phyloP scores from a whole-genome alignment of 768 basidiomycete species.

The Sarcomyxa edulis region DNA sequence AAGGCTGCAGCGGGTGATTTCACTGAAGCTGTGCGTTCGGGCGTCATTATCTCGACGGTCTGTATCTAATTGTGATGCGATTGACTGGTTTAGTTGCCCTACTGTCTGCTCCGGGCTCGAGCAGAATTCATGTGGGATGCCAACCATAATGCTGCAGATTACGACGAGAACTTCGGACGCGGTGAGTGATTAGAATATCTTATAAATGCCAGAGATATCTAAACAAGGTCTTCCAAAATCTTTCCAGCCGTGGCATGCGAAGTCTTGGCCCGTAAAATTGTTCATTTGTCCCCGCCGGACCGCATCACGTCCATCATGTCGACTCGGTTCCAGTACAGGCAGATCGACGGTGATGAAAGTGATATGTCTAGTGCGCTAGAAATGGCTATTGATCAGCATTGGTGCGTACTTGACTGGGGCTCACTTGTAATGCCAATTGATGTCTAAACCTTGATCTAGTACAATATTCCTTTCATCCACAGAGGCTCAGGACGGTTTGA shows the following conservation, averaged over 20 bases:
- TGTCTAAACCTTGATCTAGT: conserved; percentile 26
- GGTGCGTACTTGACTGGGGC: conserved; percentile 36
- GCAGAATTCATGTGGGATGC: conserved; percentile 82
- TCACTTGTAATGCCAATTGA: conserved; percentile 1
- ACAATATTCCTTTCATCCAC: conserved; percentile 80
- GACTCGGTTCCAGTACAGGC: conserved; percentile 65
- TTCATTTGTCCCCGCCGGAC: conserved; percentile 65
- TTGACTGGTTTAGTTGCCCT: conserved; percentile 57
- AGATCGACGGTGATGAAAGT: conserved; percentile 72
- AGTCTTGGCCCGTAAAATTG: conserved; percentile 73
- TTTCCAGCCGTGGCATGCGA: conserved; percentile 72
- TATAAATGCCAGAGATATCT: too few species aligned
- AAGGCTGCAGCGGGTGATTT: conserved; percentile 84
- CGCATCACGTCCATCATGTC: conserved; percentile 69
- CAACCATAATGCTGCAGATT: conserved; percentile 76
- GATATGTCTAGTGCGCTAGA: conserved; percentile 78
- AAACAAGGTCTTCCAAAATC: too few species aligned
- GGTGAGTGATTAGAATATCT: conserved; percentile 36
- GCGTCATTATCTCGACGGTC: conserved; percentile 3
- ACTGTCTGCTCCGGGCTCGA: conserved; percentile 71
- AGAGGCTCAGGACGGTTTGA: conserved; percentile 80
- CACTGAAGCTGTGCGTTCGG: conserved; percentile 61
- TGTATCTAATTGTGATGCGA: conserved; percentile 1
- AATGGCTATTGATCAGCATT: conserved; percentile 87
- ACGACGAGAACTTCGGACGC: conserved; percentile 78